Evolutionary conservation across 805 yeast genomes (phyloP).

Genomic region (Candida odintsovae): DNA sequence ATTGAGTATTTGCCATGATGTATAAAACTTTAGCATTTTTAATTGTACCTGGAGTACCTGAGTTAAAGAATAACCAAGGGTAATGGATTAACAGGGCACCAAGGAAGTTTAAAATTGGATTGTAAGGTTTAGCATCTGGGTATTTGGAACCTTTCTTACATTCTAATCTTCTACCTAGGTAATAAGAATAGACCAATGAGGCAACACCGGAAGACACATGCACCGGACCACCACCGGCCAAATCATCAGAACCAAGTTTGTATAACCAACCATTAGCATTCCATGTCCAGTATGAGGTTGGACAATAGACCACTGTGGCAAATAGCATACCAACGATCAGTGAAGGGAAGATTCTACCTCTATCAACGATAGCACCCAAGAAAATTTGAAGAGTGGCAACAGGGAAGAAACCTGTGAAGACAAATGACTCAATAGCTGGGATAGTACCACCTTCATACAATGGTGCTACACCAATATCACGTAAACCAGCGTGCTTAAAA

Average conservation of each 20-base stretch:
- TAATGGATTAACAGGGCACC: conserved; percentile 85
- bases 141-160: conserved; percentile 35
- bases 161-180: conserved; percentile 70
- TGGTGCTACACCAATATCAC: conserved; percentile 62
- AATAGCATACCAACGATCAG: conserved; percentile 75
- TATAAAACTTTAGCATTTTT: conserved; percentile 82
- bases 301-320: conserved; percentile 89
- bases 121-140: conserved; percentile 80
- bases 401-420: conserved; percentile 86
- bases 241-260: conserved; percentile 88
- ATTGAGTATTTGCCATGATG: conserved; percentile 85
- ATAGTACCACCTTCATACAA: conserved; percentile 58
- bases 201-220: conserved; percentile 90
- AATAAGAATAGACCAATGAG: conserved; percentile 76
- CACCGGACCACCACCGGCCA: conserved; percentile 99
- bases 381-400: conserved; percentile 85
- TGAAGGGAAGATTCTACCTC: conserved; percentile 84
- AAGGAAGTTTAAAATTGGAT: conserved; percentile 80
- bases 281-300: conserved; percentile 95
- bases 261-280: conserved; percentile 89
- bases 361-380: conserved; percentile 88
- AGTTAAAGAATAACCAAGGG: conserved; percentile 97
- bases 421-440: conserved; percentile 49
- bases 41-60: conserved; percentile 70
- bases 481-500: conserved; percentile 71